A percentile compares a stretch with the other conserved stretches of the same genome.
Conservation (phyloP, 176 grass and related monocot species). For the Elymus sibiricus region DNA sequence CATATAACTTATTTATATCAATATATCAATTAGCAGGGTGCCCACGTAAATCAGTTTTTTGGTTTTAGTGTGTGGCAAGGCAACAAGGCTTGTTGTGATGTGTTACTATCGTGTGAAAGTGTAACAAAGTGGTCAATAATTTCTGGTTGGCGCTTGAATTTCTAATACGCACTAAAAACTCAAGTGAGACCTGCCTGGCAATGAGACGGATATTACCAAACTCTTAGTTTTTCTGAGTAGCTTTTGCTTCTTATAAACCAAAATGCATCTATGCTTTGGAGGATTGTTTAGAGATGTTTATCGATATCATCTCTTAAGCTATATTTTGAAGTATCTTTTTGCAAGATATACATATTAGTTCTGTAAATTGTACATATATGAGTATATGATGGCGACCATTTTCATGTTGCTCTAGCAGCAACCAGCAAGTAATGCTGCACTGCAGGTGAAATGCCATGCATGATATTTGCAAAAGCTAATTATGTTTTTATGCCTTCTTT, state of each 20-base stretch:
- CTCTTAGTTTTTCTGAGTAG: not conserved
- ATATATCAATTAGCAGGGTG: not conserved
- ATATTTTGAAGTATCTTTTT: not conserved
- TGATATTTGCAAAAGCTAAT: not conserved
- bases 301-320: not conserved
- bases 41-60: not conserved
- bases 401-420: not conserved
- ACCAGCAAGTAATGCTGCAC: not conserved
- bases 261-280: not conserved
- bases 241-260: not conserved
- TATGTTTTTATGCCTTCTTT: not conserved
- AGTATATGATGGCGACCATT: not conserved
- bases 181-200: not conserved
- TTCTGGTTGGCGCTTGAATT: not conserved
- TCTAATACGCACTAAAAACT: not conserved
- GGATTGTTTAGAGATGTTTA: not conserved
- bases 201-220: not conserved
- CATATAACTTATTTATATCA: not conserved
- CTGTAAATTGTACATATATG: not conserved
- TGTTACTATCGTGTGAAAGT: not conserved
- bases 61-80: not conserved
- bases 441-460: not conserved
- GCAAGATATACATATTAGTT: slow-evolving; percentile 12
- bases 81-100: not conserved
- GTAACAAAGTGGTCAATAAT: not conserved